Percentiles rank a stretch among this genome's conserved stretches.
Evolutionary conservation across 495 filamentous ascomycete species (phyloP).

Genomic region (Clavariopsis aquatica): DNA sequence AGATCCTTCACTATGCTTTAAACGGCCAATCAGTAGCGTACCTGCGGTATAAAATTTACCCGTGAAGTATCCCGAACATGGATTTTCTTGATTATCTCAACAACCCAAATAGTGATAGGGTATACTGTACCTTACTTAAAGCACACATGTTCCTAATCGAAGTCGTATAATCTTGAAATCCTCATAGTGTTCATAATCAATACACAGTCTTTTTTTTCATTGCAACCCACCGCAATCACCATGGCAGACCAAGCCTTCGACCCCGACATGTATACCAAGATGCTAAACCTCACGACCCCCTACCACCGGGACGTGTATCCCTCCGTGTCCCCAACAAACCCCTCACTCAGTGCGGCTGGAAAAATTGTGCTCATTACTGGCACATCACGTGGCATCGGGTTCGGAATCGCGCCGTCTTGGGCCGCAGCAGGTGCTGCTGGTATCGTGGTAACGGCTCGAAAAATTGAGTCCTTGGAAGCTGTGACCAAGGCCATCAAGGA

Average conservation of each 20-base stretch:
- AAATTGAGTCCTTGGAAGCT: background rate
- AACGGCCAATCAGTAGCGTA: no score
- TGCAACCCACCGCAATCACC: background rate
- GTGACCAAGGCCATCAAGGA: background rate
- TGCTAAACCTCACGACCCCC: background rate
- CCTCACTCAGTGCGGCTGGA: background rate
- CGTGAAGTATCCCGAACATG: no score
- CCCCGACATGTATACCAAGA: constrained; percentile 10
- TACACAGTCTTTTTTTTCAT: no score
- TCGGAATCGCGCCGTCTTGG: background rate
- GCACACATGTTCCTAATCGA: no score
- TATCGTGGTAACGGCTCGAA: constrained; percentile 1
- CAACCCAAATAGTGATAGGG: no score
- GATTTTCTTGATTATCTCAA: no score
- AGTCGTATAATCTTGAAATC: no score
- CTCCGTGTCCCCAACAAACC: background rate
- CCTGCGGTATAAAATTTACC: no score
- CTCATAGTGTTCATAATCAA: no score
- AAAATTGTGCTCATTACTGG: constrained; percentile 23
- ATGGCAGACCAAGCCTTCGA: constrained; percentile 20
- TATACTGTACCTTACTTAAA: no score
- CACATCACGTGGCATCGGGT: constrained; percentile 4
- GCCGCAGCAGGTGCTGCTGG: constrained; percentile 10
- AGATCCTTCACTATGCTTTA: no score
- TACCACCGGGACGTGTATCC: constrained; percentile 12